Conservation (phyloP, 495 filamentous ascomycete species). For the Talaromyces thailandensis region DNA sequence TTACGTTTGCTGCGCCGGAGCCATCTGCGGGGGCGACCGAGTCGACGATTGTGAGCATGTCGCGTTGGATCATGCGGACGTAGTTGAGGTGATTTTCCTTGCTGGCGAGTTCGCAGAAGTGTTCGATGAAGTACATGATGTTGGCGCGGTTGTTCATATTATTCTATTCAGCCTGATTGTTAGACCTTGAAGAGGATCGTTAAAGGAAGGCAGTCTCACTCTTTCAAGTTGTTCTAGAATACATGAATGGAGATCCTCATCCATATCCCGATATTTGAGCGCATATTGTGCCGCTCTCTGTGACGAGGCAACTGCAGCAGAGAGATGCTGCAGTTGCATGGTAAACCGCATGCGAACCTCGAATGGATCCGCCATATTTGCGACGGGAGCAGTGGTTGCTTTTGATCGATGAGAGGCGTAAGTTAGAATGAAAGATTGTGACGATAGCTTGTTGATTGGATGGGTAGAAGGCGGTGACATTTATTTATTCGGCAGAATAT, state of each 20-base stretch:
- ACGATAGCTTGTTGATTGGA: not conserved
- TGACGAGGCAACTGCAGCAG: constrained; percentile 76
- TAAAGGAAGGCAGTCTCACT: constrained; percentile 29
- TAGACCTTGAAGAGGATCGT: not conserved
- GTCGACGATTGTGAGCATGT: constrained; percentile 83
- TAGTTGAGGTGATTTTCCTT: constrained; percentile 68
- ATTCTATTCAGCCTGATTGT: constrained; percentile 39
- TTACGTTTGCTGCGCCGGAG: constrained; percentile 86
- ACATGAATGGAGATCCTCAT: constrained; percentile 94
- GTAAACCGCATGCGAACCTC: constrained; percentile 98
- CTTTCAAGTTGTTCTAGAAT: constrained; percentile 91
- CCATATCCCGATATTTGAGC: constrained; percentile 81
- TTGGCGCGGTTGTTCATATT: constrained; percentile 96
- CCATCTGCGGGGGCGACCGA: constrained; percentile 75
- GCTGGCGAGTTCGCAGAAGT: constrained; percentile 78
- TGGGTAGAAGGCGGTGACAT: not conserved
- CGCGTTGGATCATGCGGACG: constrained; percentile 86
- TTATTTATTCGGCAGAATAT: constrained; percentile 3
- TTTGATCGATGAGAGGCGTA: not conserved
- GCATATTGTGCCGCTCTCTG: constrained; percentile 94
- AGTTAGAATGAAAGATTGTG: not conserved
- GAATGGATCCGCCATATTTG: constrained; percentile 83
- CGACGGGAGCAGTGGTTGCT: constrained; percentile 3
- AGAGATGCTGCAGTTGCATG: constrained; percentile 73
- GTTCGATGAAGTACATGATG: constrained; percentile 98